These are phyloP conservation scores for Cercospora zeae-maydis DNA, from an alignment of 2,329 filamentous ascomycete genomes.

Conservation along the genomic window DNA sequence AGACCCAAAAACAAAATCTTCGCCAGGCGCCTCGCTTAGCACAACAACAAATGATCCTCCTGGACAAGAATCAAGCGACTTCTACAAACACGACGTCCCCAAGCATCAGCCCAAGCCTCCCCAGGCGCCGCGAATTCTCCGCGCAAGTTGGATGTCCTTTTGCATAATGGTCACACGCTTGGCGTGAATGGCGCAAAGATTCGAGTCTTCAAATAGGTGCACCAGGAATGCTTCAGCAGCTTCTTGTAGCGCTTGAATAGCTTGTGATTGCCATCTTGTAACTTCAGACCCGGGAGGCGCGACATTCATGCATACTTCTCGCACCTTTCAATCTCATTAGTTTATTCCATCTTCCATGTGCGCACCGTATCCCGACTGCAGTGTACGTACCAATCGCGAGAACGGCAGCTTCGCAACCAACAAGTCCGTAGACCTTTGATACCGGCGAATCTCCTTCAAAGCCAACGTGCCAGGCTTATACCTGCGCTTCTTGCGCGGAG, in stretches of 20 bases:
- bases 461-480: slow-evolving; percentile 73
- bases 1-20: slow-evolving; percentile 11
- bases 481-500: slow-evolving; percentile 31
- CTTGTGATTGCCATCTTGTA: slow-evolving; percentile 95
- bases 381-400: slow-evolving; percentile 70
- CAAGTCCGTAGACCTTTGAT: slow-evolving; percentile 96
- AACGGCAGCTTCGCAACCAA: slow-evolving; percentile 97
- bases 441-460: slow-evolving; percentile 96
- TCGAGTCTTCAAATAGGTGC: slow-evolving; percentile 97
- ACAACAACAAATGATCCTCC: slow-evolving; percentile 12
- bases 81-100: neutral
- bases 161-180: slow-evolving; percentile 98
- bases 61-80: neutral
- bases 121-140: slow-evolving; percentile 80
- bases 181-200: slow-evolving; percentile 96
- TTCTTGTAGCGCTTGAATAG: slow-evolving; percentile 96
- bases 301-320: slow-evolving; percentile 95
- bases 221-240: slow-evolving; percentile 98
- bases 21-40: slow-evolving; percentile 29
- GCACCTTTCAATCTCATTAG: slow-evolving; percentile 48
- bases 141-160: slow-evolving; percentile 96
- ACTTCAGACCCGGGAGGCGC: slow-evolving; percentile 64
- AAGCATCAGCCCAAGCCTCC: slow-evolving; percentile 32
- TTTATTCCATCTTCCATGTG: neutral
- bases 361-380: neutral